Base-by-base conservation (phyloP, 129 eudicot genomes). In the Kitagawia praeruptora region DNA sequence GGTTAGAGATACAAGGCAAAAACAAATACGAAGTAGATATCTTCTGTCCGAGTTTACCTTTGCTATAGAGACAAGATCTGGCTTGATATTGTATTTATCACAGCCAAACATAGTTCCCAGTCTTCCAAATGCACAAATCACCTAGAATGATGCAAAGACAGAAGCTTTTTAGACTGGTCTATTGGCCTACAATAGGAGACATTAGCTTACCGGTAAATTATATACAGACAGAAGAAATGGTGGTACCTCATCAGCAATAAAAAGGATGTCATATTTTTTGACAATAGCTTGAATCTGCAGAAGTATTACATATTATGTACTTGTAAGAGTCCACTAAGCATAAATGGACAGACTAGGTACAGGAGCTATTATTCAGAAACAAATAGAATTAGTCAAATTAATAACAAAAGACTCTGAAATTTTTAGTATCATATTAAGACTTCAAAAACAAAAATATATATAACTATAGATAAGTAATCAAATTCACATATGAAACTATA, bases 41-140 rank as follows among this genome's bases (percentile, higher is more conserved):
- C 27, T 70, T 13, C 3, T n/a, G 16, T 42, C 64, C 8, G 39
- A 77, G 70, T 82, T n/a, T 81, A 93, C 98, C 96, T 95, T 95
- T 47, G 98, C 98, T 41, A 95, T 0, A 73, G 98, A 83, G 75
- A 95, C 98, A 79, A 95, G 98, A 88, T 95, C 97, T 11, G 98
- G 98, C 82, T 92, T 95, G 82, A 92, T 90, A 79, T 91, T 84
- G 82, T 92, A 95, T 83, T 90, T 95, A 72, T 95, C 98, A 83
- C 90, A 92, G 54, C 98, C 98, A 79, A 95, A 95, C 97, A 88
- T 90, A 58, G 97, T 87, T 58, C 98, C 98, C 48, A 95, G 96
- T 87, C 98, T 92, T 79, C 98, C 98, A 81, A 95, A 95, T 38
- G 92, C 98, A 47, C 98, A 92, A 56, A 92, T 92, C 21, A 95